These are phyloP conservation scores for Mentha longifolia DNA, from an alignment of 257 asterid species.

Conservation along the genomic window DNA sequence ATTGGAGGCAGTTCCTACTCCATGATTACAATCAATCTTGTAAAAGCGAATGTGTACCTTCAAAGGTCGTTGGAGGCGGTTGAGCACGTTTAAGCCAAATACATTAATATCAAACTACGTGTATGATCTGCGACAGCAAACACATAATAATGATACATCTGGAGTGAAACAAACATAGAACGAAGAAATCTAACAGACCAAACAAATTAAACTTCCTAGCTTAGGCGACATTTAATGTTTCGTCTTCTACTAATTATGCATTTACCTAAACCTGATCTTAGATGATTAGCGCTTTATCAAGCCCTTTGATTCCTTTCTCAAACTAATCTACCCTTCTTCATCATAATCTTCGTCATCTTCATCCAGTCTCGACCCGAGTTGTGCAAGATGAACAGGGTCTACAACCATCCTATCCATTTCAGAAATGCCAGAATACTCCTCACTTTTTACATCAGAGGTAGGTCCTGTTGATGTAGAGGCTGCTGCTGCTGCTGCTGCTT, in stretches of 20 bases:
- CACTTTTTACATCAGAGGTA: constrained; percentile 42
- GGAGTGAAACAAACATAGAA: background rate
- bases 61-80: too few species aligned
- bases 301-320: constrained; percentile 14
- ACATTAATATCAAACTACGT: background rate
- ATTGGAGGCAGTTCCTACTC: too few species aligned
- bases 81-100: background rate
- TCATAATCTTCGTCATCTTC: constrained; percentile 80
- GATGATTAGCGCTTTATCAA: constrained; percentile 19
- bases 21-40: too few species aligned
- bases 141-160: constrained; percentile 32
- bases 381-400: constrained; percentile 66
- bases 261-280: constrained; percentile 33
- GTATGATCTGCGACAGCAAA: constrained; percentile 24
- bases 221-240: background rate
- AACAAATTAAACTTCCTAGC: constrained; percentile 25
- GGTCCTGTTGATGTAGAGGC: constrained; percentile 32
- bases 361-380: constrained; percentile 49
- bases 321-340: constrained; percentile 54
- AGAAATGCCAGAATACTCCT: constrained; percentile 55
- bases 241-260: constrained; percentile 3
- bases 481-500: constrained; percentile 37
- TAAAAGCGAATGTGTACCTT: too few species aligned
- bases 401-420: constrained; percentile 74
- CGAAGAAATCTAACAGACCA: background rate